Evolutionary conservation across 352 stramenopile species (phyloP).

Genomic region (Phytopythium mirpurense): DNA sequence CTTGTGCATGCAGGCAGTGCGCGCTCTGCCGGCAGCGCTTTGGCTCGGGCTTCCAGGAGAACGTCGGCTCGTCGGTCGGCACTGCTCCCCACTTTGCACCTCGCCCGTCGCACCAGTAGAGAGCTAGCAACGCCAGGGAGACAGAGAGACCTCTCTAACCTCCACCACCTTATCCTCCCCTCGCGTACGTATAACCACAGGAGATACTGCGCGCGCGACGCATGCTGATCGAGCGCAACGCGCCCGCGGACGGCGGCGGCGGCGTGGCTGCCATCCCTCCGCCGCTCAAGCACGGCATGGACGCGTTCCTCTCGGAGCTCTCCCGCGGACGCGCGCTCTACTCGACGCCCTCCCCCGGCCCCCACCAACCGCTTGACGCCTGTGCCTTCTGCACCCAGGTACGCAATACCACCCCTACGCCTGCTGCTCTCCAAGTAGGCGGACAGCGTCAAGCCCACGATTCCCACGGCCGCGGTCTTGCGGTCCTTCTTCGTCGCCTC

Average conservation of each 20-base stretch:
- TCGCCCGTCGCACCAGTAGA: too few species aligned
- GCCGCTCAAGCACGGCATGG: conserved; percentile 5
- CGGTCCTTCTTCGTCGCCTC: too few species aligned
- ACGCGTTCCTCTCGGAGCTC: conserved; percentile 6
- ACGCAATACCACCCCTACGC: too few species aligned
- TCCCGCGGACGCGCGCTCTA: not conserved
- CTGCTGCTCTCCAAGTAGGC: too few species aligned
- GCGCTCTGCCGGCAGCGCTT: conserved; percentile 8
- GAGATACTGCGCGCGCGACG: conserved; percentile 7
- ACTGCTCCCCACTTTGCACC: too few species aligned
- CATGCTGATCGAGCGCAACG: conserved; percentile 9
- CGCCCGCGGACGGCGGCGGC: conserved; percentile 1
- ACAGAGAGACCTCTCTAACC: too few species aligned
- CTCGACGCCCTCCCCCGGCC: not conserved
- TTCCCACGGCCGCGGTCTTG: too few species aligned
- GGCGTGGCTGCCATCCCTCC: conserved; percentile 1
- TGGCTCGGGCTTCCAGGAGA: conserved; percentile 5
- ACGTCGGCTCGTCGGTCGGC: conserved; percentile 6
- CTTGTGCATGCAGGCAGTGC: not conserved
- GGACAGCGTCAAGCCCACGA: too few species aligned
- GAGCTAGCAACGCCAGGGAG: too few species aligned
- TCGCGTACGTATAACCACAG: too few species aligned
- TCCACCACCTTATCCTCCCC: too few species aligned
- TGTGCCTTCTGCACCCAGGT: conserved; percentile 11
- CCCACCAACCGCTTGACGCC: conserved; percentile 1